Evolutionary conservation across 2,329 filamentous ascomycete species (phyloP).

Genomic region (Pezicula neosporulosa): DNA sequence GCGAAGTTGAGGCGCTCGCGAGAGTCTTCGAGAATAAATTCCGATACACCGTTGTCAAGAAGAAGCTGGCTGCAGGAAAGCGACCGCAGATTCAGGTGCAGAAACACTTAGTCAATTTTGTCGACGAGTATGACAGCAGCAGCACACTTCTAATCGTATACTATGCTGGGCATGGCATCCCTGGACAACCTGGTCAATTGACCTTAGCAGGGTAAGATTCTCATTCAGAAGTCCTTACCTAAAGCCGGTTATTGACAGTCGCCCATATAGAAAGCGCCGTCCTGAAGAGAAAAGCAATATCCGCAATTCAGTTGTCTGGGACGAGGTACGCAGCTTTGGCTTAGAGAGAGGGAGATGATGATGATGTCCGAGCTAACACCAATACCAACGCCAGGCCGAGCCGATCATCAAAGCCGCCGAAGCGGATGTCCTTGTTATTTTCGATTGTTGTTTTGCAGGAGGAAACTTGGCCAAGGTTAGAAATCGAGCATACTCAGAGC

Average conservation of each 20-base stretch:
- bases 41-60: constrained; percentile 10
- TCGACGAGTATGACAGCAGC: constrained; percentile 13
- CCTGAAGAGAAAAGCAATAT: background rate
- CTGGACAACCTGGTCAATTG: constrained; percentile 2
- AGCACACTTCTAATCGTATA: constrained; percentile 24
- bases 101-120: constrained; percentile 15
- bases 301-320: constrained; percentile 3
- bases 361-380: no score
- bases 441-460: constrained; percentile 10
- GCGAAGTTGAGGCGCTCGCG: constrained; percentile 4
- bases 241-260: no score
- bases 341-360: no score
- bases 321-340: no score
- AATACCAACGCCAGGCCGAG: no score
- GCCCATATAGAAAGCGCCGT: background rate
- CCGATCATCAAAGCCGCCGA: constrained; percentile 1
- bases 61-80: background rate
- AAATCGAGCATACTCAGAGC: background rate
- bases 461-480: background rate
- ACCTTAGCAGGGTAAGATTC: constrained; percentile 4
- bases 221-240: no score
- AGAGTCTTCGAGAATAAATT: constrained; percentile 6
- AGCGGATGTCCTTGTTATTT: constrained; percentile 5
- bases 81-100: constrained; percentile 14
- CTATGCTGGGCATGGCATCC: constrained; percentile 26